Percentiles rank a stretch among this genome's conserved stretches.
phyloP scores from a whole-genome alignment of 2,329 filamentous ascomycete genomes.

The Colletotrichum liaoningense region DNA sequence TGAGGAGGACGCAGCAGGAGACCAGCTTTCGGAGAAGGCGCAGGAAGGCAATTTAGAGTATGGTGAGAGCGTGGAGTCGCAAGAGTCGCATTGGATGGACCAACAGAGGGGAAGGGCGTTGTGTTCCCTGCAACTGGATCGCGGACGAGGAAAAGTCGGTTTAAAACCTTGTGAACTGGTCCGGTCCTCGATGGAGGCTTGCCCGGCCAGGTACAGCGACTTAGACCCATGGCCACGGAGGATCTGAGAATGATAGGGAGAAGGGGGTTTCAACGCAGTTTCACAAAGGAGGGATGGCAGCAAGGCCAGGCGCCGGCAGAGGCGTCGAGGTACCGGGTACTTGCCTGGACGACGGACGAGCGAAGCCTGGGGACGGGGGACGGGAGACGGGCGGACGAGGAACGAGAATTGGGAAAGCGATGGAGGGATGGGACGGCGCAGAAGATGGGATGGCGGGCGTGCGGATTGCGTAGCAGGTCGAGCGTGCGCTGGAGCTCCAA shows the following conservation, averaged over 20 bases:
- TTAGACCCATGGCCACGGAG: conserved; percentile 31
- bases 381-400: conserved; percentile 29
- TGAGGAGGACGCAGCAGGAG: neutral
- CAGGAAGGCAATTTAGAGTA: conserved; percentile 32
- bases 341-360: conserved; percentile 1
- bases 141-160: conserved; percentile 49
- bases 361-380: conserved; percentile 9
- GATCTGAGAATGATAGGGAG: conserved; percentile 34
- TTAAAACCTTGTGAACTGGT: conserved; percentile 41
- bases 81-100: conserved; percentile 32
- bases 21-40: conserved; percentile 29
- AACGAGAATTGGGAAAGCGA: conserved; percentile 23
- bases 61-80: conserved; percentile 33
- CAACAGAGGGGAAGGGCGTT: conserved; percentile 30
- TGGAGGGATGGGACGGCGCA: conserved; percentile 20
- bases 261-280: conserved; percentile 34
- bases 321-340: conserved; percentile 29
- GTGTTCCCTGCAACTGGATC: conserved; percentile 34
- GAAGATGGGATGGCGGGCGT: conserved; percentile 28
- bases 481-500: conserved; percentile 8
- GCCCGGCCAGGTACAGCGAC: conserved; percentile 32
- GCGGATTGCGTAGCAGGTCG: neutral
- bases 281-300: conserved; percentile 28
- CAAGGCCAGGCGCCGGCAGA: conserved; percentile 14
- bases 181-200: conserved; percentile 28